Conservation (phyloP, 176 grass and related monocot genomes). For the Miscanthus lutarioriparius region DNA sequence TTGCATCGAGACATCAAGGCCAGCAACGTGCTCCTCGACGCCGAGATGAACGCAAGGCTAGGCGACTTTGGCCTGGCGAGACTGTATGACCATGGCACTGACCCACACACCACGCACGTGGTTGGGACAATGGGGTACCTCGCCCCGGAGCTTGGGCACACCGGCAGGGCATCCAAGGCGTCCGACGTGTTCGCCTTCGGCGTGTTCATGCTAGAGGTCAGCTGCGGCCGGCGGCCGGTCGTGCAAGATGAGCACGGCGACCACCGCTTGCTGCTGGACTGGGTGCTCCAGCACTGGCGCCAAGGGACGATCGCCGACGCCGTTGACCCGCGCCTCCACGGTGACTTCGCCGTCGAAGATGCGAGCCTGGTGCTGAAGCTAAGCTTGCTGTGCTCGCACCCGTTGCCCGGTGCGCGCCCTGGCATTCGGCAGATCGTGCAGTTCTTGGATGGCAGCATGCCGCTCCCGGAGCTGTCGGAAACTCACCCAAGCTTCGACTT, state of each 20-base stretch:
- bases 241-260: neutral
- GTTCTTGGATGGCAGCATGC: constrained; percentile 17
- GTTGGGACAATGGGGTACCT: constrained; percentile 52
- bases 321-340: constrained; percentile 30
- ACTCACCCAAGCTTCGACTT: constrained; percentile 14
- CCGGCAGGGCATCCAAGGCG: constrained; percentile 44
- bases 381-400: constrained; percentile 53
- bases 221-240: constrained; percentile 36
- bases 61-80: constrained; percentile 56
- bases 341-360: constrained; percentile 26
- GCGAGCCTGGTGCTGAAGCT: constrained; percentile 26
- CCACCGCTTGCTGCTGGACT: constrained; percentile 31
- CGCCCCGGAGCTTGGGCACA: constrained; percentile 45
- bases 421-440: constrained; percentile 40
- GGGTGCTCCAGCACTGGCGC: constrained; percentile 38
- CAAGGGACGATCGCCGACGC: constrained; percentile 16
- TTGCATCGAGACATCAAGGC: constrained; percentile 55
- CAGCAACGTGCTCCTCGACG: constrained; percentile 54
- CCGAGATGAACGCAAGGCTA: constrained; percentile 34
- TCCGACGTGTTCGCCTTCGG: constrained; percentile 48
- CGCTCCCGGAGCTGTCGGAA: constrained; percentile 29
- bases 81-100: constrained; percentile 45
- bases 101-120: constrained; percentile 46
- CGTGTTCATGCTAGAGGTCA: constrained; percentile 45
- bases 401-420: constrained; percentile 27